These are phyloP conservation scores for Ophiocordyceps polyrhachis-furcata DNA, from an alignment of 2,329 filamentous ascomycete species.

Conservation along the genomic window DNA sequence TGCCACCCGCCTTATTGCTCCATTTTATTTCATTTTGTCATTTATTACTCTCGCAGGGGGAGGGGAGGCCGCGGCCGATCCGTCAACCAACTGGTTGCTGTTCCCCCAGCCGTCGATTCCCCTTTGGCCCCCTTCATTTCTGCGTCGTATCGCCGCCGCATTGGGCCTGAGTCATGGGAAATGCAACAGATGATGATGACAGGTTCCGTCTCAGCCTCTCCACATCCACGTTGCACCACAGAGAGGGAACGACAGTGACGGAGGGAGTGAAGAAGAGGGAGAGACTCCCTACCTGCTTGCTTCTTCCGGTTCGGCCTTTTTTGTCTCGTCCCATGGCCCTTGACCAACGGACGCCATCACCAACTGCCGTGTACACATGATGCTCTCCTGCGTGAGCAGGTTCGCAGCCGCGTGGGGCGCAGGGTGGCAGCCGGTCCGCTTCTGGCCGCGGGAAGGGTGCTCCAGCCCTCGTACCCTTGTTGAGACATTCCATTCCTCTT, in stretches of 20 bases:
- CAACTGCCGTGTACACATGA: neutral
- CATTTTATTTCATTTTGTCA: neutral
- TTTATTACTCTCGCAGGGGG: neutral
- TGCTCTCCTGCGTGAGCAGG: neutral
- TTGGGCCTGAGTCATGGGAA: neutral
- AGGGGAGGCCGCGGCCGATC: neutral
- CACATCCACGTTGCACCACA: neutral
- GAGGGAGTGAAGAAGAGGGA: neutral
- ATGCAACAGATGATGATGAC: neutral
- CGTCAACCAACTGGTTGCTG: neutral
- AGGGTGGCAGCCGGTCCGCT: neutral
- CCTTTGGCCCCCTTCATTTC: neutral
- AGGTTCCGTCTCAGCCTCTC: neutral
- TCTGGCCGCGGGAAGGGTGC: neutral
- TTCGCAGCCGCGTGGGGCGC: neutral
- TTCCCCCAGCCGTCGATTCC: neutral
- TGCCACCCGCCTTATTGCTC: neutral
- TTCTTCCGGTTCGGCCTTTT: neutral
- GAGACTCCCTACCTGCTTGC: neutral
- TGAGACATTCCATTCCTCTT: constrained; percentile 20
- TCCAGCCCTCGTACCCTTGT: constrained; percentile 8
- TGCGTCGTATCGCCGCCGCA: neutral
- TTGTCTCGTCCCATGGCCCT: neutral
- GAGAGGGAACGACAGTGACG: neutral
- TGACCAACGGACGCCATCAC: neutral